These are phyloP conservation scores for Aspergillus felis DNA, from an alignment of 2,329 filamentous ascomycete genomes.

Conservation along the genomic window DNA sequence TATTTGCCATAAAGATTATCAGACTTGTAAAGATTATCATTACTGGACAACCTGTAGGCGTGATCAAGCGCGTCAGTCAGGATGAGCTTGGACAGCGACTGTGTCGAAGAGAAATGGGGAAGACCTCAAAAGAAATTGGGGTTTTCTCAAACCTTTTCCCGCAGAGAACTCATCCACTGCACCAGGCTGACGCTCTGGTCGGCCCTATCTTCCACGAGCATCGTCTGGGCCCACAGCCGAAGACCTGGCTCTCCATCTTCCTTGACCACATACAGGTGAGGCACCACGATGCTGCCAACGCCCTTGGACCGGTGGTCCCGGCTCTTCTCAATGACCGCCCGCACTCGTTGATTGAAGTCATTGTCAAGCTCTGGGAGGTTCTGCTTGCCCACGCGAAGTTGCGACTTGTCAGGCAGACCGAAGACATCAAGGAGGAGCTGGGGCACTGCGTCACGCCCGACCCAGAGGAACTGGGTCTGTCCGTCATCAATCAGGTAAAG, in stretches of 20 bases:
- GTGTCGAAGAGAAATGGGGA: slow-evolving; percentile 5
- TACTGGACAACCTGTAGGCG: slow-evolving; percentile 31
- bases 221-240: slow-evolving; percentile 93
- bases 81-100: slow-evolving; percentile 12
- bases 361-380: slow-evolving; percentile 83
- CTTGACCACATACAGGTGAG: slow-evolving; percentile 86
- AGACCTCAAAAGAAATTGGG: slow-evolving; percentile 11
- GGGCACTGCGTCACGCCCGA: slow-evolving; percentile 87
- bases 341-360: slow-evolving; percentile 93
- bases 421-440: slow-evolving; percentile 89
- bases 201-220: slow-evolving; percentile 89
- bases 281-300: slow-evolving; percentile 87
- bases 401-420: slow-evolving; percentile 74
- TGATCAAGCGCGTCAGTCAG: slow-evolving; percentile 21
- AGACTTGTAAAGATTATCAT: slow-evolving; percentile 16
- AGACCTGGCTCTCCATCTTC: slow-evolving; percentile 95
- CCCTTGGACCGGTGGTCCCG: slow-evolving; percentile 80
- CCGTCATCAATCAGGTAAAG: slow-evolving; percentile 96
- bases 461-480: slow-evolving; percentile 96
- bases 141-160: slow-evolving; percentile 75
- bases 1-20: slow-evolving; percentile 7
- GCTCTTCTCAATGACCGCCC: slow-evolving; percentile 88
- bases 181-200: slow-evolving; percentile 90
- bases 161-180: slow-evolving; percentile 86
- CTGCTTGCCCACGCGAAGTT: slow-evolving; percentile 87